Conservation (phyloP, 1,284 basidiomycete species). For the Boletellus dicymbophilus region DNA sequence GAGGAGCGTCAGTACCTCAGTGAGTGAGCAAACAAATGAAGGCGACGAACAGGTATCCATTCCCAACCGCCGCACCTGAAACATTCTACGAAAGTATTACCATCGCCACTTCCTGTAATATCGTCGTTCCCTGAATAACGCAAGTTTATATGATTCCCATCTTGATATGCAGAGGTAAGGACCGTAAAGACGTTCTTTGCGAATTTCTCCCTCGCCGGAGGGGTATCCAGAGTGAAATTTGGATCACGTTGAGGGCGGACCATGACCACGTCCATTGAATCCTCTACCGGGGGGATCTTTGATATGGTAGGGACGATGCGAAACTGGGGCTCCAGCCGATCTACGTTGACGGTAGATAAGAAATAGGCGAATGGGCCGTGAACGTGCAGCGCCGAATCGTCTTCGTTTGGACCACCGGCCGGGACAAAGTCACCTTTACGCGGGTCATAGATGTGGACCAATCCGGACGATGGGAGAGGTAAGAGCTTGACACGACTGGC, state of each 20-base stretch:
- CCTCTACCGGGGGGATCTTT: slow-evolving; percentile 38
- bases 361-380: slow-evolving; percentile 88
- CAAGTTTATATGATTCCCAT: slow-evolving; percentile 70
- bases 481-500: slow-evolving; percentile 58
- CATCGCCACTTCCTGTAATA: slow-evolving; percentile 43
- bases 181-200: slow-evolving; percentile 50
- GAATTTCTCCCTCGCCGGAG: slow-evolving; percentile 45
- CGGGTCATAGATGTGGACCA: slow-evolving; percentile 66
- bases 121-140: slow-evolving; percentile 56
- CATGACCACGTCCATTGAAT: slow-evolving; percentile 77
- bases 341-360: slow-evolving; percentile 77
- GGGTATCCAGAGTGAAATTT: slow-evolving; percentile 40
- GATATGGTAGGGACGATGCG: slow-evolving; percentile 39
- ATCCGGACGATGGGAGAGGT: slow-evolving; percentile 39
- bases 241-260: slow-evolving; percentile 81
- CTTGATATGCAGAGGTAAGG: slow-evolving; percentile 68
- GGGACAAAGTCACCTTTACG: slow-evolving; percentile 47
- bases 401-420: slow-evolving; percentile 36
- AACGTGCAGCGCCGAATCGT: slow-evolving; percentile 45
- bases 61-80: slow-evolving; percentile 80
- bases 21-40: slow-evolving; percentile 7
- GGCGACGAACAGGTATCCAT: slow-evolving; percentile 74
- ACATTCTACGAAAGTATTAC: slow-evolving; percentile 75
- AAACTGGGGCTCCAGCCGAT: slow-evolving; percentile 83
- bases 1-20: slow-evolving; percentile 11